Evolutionary conservation across 2,329 filamentous ascomycete species (phyloP).

Genomic region (Aureobasidium pullulans): DNA sequence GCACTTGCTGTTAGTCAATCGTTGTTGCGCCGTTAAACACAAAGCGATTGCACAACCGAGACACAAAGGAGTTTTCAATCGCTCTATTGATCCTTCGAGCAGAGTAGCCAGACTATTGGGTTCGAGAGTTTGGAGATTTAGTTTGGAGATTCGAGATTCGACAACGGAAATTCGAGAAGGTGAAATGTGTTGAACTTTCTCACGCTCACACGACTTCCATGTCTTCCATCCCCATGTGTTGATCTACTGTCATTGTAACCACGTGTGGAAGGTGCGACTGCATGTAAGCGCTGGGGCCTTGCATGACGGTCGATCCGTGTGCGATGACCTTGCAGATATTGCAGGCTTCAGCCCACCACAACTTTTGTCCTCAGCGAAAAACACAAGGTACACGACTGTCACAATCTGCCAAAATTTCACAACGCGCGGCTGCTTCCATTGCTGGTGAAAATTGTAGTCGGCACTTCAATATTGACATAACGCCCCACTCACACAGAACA

Average conservation of each 20-base stretch:
- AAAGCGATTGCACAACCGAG: neutral
- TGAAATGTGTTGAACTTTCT: neutral
- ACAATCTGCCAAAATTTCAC: neutral
- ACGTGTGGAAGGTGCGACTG: conserved; percentile 10
- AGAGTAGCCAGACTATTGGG: neutral
- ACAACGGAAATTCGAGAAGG: neutral
- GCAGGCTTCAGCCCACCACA: neutral
- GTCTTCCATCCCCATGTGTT: neutral
- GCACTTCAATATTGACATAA: neutral
- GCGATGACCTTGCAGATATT: neutral
- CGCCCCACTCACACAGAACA: conserved; percentile 4
- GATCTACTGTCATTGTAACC: neutral
- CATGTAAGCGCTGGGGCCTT: conserved; percentile 9
- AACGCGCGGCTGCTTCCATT: neutral
- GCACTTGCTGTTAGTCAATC: neutral
- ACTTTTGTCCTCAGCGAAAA: neutral
- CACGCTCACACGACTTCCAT: neutral
- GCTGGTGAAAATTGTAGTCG: neutral
- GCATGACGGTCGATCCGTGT: neutral
- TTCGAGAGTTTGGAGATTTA: neutral
- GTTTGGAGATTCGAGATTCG: neutral
- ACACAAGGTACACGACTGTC: neutral
- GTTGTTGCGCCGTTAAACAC: neutral
- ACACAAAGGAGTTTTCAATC: neutral
- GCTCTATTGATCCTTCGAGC: conserved; percentile 3